A percentile compares a stretch with the other conserved stretches of the same genome.
Evolutionary conservation across 148 eudicot species (phyloP).

Genomic region (Heliosperma pusillum): DNA sequence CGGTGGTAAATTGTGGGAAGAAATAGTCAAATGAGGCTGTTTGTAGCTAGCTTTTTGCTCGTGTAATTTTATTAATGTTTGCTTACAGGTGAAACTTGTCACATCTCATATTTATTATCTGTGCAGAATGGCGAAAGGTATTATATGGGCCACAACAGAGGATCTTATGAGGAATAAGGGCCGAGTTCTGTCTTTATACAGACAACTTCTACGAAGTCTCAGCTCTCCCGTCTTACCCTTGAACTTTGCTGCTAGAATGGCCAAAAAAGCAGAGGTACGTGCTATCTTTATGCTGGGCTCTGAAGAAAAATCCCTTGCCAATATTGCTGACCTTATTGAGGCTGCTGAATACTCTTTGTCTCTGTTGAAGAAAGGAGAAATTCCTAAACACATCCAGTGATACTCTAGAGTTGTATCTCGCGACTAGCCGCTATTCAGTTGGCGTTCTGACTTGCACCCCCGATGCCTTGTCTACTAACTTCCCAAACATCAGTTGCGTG

Average conservation of each 20-base stretch:
- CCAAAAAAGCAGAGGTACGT: conserved; percentile 70
- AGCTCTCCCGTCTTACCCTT: conserved; percentile 64
- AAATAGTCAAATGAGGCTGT: no score
- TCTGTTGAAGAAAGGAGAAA: conserved; percentile 64
- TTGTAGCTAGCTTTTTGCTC: background rate
- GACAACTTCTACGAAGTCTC: conserved; percentile 56
- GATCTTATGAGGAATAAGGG: conserved; percentile 57
- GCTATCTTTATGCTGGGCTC: conserved; percentile 66
- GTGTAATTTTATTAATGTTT: background rate
- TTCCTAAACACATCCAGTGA: conserved; percentile 58
- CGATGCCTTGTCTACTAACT: background rate
- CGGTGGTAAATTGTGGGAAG: background rate
- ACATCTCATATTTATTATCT: conserved; percentile 9
- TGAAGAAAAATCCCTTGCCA: conserved; percentile 62
- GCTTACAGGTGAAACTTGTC: background rate
- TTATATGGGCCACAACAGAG: conserved; percentile 74
- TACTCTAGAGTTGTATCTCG: background rate
- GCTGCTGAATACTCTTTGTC: conserved; percentile 69
- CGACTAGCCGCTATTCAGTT: background rate
- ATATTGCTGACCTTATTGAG: conserved; percentile 63
- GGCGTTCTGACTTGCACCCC: background rate
- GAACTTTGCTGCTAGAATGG: conserved; percentile 55
- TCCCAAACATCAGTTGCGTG: no score
- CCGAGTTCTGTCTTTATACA: conserved; percentile 55
- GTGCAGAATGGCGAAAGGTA: conserved; percentile 53